Base-by-base conservation (phyloP, 495 filamentous ascomycete species). In the Aspergillus incahuasiensis region DNA sequence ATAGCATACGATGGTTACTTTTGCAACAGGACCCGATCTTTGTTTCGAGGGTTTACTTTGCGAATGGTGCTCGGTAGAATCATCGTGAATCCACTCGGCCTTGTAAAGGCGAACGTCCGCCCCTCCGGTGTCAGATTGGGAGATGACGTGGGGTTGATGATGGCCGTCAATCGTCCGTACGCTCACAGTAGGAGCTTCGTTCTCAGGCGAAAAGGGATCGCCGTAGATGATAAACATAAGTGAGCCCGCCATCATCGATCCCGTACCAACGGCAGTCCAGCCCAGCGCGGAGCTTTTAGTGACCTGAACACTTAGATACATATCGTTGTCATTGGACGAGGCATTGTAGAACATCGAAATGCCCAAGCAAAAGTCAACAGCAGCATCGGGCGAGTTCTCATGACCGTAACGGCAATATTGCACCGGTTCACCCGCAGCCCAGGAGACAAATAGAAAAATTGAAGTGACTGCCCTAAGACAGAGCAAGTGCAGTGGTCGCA, bases 321-420 rank as follows among this genome's bases (percentile, higher is more conserved):
- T 46, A n/a, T 57, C 55, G 12, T 57, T 18, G 8, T 43, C 21
- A 0, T 43, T 24, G 2, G 55, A 57, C 28, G 55, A 46, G 2
- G 13, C 40, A 47, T 57, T 57, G 15, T 52, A 25, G 48, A 47
- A 48, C 30, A 35, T 52, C 5, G 55, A 41, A n/a, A 52, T 24
- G 13, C 55, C 48, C 55, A 57, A 43, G 28, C 55, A 57, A 41
- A 57, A 57, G 41, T 52, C 48, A 5, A 52, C 48, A 1, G 34
- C 38, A 20, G 18, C 48, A 47, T 47, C 41, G 8, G 18, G 18
- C 6, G 20, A 6, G 0, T 55, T 22, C 15, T 38, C 16, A 38
- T 57, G 50, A 24, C 55, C 55, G 25, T 47, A 57, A 25, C 50
- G 48, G 48, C 55, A 57, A 15, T 57, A 57, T 19, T 57, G 55